Evolutionary conservation across 2,329 filamentous ascomycete species (phyloP), one percentile per base, ranked within the genome.

Genomic region (Fusarium continuum): DNA sequence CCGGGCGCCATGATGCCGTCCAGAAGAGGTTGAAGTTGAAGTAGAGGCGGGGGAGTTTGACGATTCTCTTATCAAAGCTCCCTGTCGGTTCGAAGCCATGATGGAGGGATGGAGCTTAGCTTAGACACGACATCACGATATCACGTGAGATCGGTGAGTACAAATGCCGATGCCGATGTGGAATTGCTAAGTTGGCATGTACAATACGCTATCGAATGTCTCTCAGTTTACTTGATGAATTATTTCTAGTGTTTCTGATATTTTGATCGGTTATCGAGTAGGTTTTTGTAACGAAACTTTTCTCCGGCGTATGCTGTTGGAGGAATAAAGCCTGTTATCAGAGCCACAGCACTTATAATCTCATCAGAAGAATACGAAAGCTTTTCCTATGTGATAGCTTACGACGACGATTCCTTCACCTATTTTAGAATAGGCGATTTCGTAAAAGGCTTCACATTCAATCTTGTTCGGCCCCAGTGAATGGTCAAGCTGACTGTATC

Each of bases 111-210:
- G 54, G 39, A 46, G 51, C 55, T 48, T 51, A 55, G 51, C 62
- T 57, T 39, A 61, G 65, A 69, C 68, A 70, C 68, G 66, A 70
- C 31, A 67, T 70, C 68, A 64, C 59, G 58, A 70, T 69, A 39
- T 70, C 68, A 70, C 68, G 68, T 70, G 68, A 61, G 13, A 3
- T 38, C 66, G 68, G 68, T 0, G 29, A n/a, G 45, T 41, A 3
- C 22, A 55, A 65, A 28, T 9, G 36, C 65, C 63, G 68, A 64
- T 31, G 44, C 67, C 67, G 66, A 70, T 52, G 34, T 7, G 5
- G 40, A 4, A 10, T 10, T 25, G 3, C 4, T 17, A 10, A 38
- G 3, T 22, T n/a, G n/a, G n/a, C n/a, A n/a, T n/a, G n/a, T n/a
- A n/a, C n/a, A n/a, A n/a, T n/a, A n/a, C n/a, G n/a, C n/a, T n/a